Conservation (phyloP, 805 yeast genomes). For the Candida glaebosa region DNA sequence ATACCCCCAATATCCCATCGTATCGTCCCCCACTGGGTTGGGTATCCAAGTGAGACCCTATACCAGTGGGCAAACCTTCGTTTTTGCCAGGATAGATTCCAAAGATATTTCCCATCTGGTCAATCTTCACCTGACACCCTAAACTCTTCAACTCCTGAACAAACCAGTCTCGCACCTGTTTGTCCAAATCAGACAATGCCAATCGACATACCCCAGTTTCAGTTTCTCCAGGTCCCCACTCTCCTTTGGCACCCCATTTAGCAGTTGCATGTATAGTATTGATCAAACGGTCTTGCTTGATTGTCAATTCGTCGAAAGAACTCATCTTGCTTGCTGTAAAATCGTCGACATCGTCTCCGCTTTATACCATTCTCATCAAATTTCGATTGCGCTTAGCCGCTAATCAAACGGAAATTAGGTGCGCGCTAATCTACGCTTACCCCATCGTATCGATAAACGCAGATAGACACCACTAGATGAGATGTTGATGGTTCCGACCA, state of each 20-base stretch:
- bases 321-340: not conserved
- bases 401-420: not conserved
- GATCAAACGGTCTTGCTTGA: constrained; percentile 32
- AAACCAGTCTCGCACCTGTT: constrained; percentile 65
- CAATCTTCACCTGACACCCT: constrained; percentile 59
- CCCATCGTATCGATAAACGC: too few species aligned
- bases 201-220: constrained; percentile 69
- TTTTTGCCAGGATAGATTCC: constrained; percentile 59
- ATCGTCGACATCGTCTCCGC: not conserved
- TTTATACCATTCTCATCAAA: not conserved
- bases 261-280: constrained; percentile 63
- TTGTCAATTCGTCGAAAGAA: not conserved
- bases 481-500: too few species aligned
- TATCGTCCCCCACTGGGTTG: constrained; percentile 79
- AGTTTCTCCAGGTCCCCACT: constrained; percentile 54
- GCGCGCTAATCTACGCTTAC: too few species aligned
- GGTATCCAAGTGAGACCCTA: constrained; percentile 74
- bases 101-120: constrained; percentile 67
- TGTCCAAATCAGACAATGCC: constrained; percentile 61
- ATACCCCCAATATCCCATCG: constrained; percentile 70
- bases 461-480: too few species aligned
- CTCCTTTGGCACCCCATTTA: constrained; percentile 57
- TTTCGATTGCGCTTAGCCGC: not conserved
- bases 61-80: constrained; percentile 53
- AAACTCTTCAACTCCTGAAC: constrained; percentile 45